A percentile compares a stretch with the other conserved stretches of the same genome.
These are phyloP conservation scores for Asclepias syriaca DNA, from an alignment of 257 asterid genomes.

Conservation along the genomic window DNA sequence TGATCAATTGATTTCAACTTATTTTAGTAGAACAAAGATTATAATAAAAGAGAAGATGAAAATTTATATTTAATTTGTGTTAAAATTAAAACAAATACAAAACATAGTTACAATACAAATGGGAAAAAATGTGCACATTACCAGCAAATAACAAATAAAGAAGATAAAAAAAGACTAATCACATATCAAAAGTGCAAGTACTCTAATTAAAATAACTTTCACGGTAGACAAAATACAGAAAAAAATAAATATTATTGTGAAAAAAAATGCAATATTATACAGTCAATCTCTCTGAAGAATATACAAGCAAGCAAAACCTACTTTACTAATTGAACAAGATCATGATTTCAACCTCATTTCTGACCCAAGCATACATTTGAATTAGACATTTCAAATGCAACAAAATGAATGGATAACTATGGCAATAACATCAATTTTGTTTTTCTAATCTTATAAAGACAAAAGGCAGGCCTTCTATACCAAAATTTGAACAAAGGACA, in stretches of 20 bases:
- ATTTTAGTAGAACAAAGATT: not conserved
- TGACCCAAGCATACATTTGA: not conserved
- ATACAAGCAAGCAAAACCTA: not conserved
- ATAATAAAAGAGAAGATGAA: not conserved
- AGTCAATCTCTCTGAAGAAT: not conserved
- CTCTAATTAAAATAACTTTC: not conserved
- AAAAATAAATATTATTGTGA: no score
- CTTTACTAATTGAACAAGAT: not conserved
- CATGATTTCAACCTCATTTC: not conserved
- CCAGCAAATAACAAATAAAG: not conserved
- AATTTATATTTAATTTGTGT: not conserved
- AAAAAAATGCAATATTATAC: not conserved
- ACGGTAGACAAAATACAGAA: not conserved
- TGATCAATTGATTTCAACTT: not conserved
- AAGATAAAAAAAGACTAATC: not conserved
- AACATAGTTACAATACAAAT: not conserved
- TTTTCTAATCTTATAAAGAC: not conserved
- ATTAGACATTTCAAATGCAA: not conserved
- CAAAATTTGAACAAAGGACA: no score
- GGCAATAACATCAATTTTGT: not conserved
- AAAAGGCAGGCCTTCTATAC: not conserved
- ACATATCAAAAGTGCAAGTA: no score
- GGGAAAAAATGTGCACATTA: not conserved
- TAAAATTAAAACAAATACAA: not conserved
- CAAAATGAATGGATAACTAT: not conserved